These are phyloP conservation scores for Xylariaceae sp. DNA, from an alignment of 2,329 filamentous ascomycete genomes.

Conservation along the genomic window DNA sequence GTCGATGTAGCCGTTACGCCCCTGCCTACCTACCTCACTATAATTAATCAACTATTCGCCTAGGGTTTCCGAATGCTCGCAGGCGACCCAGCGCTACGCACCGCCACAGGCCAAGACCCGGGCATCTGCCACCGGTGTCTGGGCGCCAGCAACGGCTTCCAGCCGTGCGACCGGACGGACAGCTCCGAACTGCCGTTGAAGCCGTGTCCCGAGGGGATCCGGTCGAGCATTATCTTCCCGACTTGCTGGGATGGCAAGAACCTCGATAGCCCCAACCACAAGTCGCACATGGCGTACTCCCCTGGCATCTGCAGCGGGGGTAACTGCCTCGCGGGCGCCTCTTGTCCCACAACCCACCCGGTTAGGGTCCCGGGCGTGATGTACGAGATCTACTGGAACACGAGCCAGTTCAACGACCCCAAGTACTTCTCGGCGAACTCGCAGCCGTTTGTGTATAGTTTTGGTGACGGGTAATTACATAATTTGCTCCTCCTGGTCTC, in stretches of 20 bases:
- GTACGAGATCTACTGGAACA: conserved; percentile 36
- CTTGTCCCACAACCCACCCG: conserved; percentile 33
- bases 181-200: conserved; percentile 35
- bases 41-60: conserved; percentile 1
- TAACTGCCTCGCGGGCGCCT: conserved; percentile 22
- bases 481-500: neutral
- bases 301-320: conserved; percentile 27
- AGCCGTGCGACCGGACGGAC: conserved; percentile 36
- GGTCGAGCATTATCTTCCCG: conserved; percentile 33
- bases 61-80: conserved; percentile 54
- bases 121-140: conserved; percentile 24
- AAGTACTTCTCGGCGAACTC: conserved; percentile 29
- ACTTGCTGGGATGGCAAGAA: conserved; percentile 37
- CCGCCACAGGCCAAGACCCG: conserved; percentile 41
- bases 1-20: neutral
- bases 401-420: conserved; percentile 27
- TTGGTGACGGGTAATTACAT: conserved; percentile 37
- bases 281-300: conserved; percentile 33
- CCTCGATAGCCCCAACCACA: conserved; percentile 34
- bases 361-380: conserved; percentile 34
- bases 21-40: neutral
- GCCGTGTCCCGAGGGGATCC: conserved; percentile 29
- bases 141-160: conserved; percentile 26
- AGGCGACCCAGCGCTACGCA: conserved; percentile 47
- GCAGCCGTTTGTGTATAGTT: conserved; percentile 48